Percentiles rank a stretch among this genome's conserved stretches.
These are phyloP conservation scores for Ustilago shanxiensis DNA, from an alignment of 1,284 basidiomycete genomes.

Conservation along the genomic window DNA sequence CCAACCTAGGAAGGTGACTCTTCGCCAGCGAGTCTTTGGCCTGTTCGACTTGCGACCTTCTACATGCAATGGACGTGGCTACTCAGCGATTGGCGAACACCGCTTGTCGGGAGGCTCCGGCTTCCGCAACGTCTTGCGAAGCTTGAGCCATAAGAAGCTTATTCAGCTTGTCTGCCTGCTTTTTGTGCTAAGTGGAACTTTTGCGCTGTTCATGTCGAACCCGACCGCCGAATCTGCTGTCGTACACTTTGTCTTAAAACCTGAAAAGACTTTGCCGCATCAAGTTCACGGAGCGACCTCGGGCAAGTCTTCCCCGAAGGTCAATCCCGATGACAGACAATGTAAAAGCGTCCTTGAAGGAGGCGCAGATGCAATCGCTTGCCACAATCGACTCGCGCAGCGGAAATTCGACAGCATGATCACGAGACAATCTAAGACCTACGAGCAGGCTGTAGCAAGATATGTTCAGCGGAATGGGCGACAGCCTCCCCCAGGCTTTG, in stretches of 20 bases:
- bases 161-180: conserved; percentile 19
- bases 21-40: conserved; percentile 17
- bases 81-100: conserved; percentile 1
- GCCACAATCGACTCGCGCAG: conserved; percentile 24
- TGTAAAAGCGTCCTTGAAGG: conserved; percentile 20
- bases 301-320: too few species aligned
- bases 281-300: too few species aligned
- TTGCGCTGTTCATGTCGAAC: conserved; percentile 9
- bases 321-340: not conserved
- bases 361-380: conserved; percentile 18
- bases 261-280: too few species aligned
- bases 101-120: not conserved
- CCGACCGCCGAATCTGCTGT: not conserved
- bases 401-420: conserved; percentile 21
- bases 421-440: conserved; percentile 22
- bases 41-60: conserved; percentile 5
- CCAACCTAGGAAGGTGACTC: not conserved
- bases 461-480: conserved; percentile 27
- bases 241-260: not conserved
- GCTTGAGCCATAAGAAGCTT: conserved; percentile 9
- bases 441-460: conserved; percentile 19
- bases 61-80: conserved; percentile 9
- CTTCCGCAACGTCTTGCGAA: conserved; percentile 11
- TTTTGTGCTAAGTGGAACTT: conserved; percentile 14
- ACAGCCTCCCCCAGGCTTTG: conserved; percentile 27